Evolutionary conservation across 129 eudicot genomes (phyloP).

Genomic region (Helianthus annuus): DNA sequence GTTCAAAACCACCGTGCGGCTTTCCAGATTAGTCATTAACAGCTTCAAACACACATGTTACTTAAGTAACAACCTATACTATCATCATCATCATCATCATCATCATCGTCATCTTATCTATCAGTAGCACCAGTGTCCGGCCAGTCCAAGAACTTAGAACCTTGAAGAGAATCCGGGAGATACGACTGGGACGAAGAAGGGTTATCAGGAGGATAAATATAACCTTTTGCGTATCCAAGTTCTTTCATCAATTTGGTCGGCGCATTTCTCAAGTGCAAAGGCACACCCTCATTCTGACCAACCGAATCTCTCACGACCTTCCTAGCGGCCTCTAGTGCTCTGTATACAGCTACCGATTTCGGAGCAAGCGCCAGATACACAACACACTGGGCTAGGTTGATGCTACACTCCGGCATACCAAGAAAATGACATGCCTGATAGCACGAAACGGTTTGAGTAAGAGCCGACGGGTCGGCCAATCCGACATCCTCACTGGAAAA

Average conservation of each 20-base stretch:
- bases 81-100: no score
- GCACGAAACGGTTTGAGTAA: conserved; percentile 85
- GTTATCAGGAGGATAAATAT: conserved; percentile 79
- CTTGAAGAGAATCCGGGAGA: conserved; percentile 68
- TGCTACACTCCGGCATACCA: conserved; percentile 91
- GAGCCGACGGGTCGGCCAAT: conserved; percentile 74
- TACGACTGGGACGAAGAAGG: conserved; percentile 53
- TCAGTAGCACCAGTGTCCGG: conserved; percentile 31
- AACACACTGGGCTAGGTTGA: conserved; percentile 82
- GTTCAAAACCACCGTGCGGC: no score
- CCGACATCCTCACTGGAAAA: conserved; percentile 94
- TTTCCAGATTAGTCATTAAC: no score
- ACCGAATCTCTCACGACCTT: conserved; percentile 68
- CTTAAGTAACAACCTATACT: no score
- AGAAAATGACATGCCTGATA: conserved; percentile 87
- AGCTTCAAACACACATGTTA: no score
- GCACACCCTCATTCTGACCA: conserved; percentile 90
- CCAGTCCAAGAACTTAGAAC: conserved; percentile 82
- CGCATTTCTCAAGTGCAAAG: conserved; percentile 85
- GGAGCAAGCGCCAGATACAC: conserved; percentile 90
- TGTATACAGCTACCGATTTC: conserved; percentile 73
- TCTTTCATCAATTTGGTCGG: conserved; percentile 91
- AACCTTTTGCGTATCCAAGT: conserved; percentile 75
- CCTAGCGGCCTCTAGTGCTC: conserved; percentile 62
- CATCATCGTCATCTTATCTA: not conserved